Percentiles rank a stretch among this genome's conserved stretches.
Conservation (phyloP, 2,329 filamentous ascomycete genomes). For the Monilinia polystroma region DNA sequence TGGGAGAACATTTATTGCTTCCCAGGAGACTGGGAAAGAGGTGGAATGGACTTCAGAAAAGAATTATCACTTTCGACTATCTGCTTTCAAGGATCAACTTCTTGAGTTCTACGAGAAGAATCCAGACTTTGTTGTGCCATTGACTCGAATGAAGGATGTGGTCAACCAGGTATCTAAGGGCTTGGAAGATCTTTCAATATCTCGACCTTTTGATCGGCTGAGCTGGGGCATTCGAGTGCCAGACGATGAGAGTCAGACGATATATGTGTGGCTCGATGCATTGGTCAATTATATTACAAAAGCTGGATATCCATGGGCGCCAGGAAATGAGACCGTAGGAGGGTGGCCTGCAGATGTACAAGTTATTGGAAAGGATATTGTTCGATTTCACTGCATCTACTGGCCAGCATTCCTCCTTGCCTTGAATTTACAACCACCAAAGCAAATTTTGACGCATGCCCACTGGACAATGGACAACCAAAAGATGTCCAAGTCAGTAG, state of each 20-base stretch:
- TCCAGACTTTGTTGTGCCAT: conserved; percentile 73
- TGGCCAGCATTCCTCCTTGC: conserved; percentile 97
- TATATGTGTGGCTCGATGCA: conserved; percentile 98
- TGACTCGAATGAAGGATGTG: conserved; percentile 72
- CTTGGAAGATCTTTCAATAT: conserved; percentile 85
- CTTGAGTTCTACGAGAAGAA: conserved; percentile 78
- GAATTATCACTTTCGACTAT: conserved; percentile 94
- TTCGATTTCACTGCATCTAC: conserved; percentile 95
- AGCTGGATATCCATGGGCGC: conserved; percentile 79
- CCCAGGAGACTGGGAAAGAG: conserved; percentile 82
- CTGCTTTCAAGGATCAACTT: conserved; percentile 74
- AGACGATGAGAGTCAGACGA: conserved; percentile 79
- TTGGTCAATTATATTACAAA: conserved; percentile 91
- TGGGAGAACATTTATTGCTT: conserved; percentile 78
- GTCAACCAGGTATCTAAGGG: conserved; percentile 72
- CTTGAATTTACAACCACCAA: conserved; percentile 73
- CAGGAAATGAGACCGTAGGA: conserved; percentile 58
- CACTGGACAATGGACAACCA: conserved; percentile 91
- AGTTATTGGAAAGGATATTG: conserved; percentile 93
- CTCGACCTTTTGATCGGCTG: conserved; percentile 73
- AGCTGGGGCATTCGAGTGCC: conserved; percentile 90
- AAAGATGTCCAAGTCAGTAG: conserved; percentile 96
- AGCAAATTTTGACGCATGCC: conserved; percentile 79
- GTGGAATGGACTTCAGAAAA: conserved; percentile 93
- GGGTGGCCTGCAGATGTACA: conserved; percentile 93